Conservation (phyloP, 2,329 filamentous ascomycete genomes). For the Colletotrichum somersetense region DNA sequence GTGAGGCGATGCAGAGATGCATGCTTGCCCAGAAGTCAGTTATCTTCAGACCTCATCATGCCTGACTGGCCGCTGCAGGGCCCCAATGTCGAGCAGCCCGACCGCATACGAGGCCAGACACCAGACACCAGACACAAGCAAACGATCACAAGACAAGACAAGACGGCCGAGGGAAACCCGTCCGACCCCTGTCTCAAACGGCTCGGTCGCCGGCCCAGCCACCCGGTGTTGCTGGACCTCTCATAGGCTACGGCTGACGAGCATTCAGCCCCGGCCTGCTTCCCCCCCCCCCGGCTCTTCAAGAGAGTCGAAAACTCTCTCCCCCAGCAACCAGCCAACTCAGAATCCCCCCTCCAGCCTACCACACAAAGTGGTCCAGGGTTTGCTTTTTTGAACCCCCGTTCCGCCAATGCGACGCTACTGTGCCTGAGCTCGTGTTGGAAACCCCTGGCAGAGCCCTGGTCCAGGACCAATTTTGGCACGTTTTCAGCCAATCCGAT, state of each 20-base stretch:
- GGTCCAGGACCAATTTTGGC: slow-evolving; percentile 32
- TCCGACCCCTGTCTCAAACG: slow-evolving; percentile 27
- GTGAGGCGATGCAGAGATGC: not conserved
- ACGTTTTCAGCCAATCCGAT: slow-evolving; percentile 5
- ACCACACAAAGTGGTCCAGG: slow-evolving; percentile 18
- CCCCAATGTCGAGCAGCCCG: not conserved
- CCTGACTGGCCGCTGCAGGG: slow-evolving; percentile 10
- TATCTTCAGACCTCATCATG: not conserved
- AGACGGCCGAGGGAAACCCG: slow-evolving; percentile 4
- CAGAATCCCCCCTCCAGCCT: not conserved
- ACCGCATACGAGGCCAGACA: slow-evolving; percentile 11
- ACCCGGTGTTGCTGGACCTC: slow-evolving; percentile 11
- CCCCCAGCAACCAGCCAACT: not conserved
- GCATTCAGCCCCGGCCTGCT: not conserved
- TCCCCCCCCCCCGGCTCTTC: not conserved
- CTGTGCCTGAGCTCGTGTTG: slow-evolving; percentile 41
- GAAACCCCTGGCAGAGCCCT: slow-evolving; percentile 14
- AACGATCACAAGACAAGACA: not conserved
- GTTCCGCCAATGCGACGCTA: slow-evolving; percentile 38
- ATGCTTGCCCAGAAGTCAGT: not conserved
- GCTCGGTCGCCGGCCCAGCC: slow-evolving; percentile 23
- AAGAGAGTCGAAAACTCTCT: not conserved
- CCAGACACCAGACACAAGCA: not conserved
- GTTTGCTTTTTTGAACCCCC: slow-evolving; percentile 23
- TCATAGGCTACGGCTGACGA: slow-evolving; percentile 28